Base-by-base conservation (phyloP, 2,329 filamentous ascomycete genomes). In the Aspergillus costaricaensis region DNA sequence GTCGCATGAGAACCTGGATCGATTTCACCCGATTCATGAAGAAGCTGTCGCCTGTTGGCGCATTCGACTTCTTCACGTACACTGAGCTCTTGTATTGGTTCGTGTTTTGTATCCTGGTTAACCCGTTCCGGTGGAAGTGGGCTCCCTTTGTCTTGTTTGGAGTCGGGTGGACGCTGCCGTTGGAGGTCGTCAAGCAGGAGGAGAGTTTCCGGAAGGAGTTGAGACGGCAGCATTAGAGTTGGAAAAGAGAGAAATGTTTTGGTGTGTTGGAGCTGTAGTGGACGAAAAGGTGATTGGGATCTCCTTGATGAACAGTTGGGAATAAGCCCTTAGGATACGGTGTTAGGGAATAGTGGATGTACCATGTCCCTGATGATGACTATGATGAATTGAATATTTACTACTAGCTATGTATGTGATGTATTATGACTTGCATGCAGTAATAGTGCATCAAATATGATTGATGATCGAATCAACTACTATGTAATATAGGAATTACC, bases 61-160 rank as follows among this genome's bases (percentile, higher is more conserved):
- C 91, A 0, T 94, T 96, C 69, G 91, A 96, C 72, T 96, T 96
- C 79, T 95, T 96, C 73, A 96, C 92, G 0, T 96, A 96, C 69
- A 83, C 90, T 0, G 92, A 96, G 75, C 79, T 96, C 54, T 72
- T 95, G 4, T 96, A 91, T 81, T 96, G 91, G 92, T 95, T 94
- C 66, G 73, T 86, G 5, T 96, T 95, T 70, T 89, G 89, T 59
- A 86, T 94, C 44, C 79, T 83, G 4, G 83, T 95, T 68, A 96
- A 96, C 71, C 92, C 92, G 0, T 96, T 96, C 75, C 81, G 91
- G 8, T 96, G 91, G 91, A 96, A 96, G 79, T 96, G 91, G 92
- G 90, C 88, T 0, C 72, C 88, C 0, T 96, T 96, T 72, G 91
- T 96, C 15, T 88, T 96, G 68, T 89, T 89, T 61, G 91, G 92